Conservation (phyloP, 2,329 filamentous ascomycete species). For the Cercospora citrullina region DNA sequence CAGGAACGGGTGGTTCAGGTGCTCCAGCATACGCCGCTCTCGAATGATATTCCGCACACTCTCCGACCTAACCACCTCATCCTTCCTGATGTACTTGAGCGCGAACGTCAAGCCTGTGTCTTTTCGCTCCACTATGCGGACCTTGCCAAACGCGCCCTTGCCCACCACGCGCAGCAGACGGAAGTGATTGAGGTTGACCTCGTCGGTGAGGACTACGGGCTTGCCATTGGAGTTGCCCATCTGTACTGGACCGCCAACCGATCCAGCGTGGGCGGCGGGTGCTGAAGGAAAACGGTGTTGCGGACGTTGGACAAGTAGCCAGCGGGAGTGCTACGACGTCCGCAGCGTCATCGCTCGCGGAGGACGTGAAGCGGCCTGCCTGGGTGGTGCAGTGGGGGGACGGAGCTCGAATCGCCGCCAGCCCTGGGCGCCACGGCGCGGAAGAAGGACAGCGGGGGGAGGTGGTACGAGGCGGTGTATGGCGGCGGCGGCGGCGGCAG, state of each 20-base stretch:
- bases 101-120: constrained; percentile 93
- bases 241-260: constrained; percentile 15
- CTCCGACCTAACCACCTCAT: constrained; percentile 97
- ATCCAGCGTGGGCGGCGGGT: not conserved
- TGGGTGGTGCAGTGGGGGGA: not conserved
- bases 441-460: not conserved
- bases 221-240: constrained; percentile 98
- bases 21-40: constrained; percentile 95
- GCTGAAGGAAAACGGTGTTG: not conserved
- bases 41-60: constrained; percentile 98
- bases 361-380: constrained; percentile 4
- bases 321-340: constrained; percentile 1
- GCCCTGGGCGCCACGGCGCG: not conserved
- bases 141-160: constrained; percentile 97
- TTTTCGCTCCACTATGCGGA: constrained; percentile 96
- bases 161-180: constrained; percentile 91
- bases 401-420: not conserved
- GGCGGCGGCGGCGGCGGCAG: not conserved
- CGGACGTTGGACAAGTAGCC: not conserved
- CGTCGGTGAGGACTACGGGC: constrained; percentile 85
- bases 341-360: constrained; percentile 13
- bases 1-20: constrained; percentile 95
- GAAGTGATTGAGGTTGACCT: constrained; percentile 98
- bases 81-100: constrained; percentile 96
- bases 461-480: not conserved